Evolutionary conservation across 169 alveolate species (phyloP).

Genomic region (Eimeria zaria): DNA sequence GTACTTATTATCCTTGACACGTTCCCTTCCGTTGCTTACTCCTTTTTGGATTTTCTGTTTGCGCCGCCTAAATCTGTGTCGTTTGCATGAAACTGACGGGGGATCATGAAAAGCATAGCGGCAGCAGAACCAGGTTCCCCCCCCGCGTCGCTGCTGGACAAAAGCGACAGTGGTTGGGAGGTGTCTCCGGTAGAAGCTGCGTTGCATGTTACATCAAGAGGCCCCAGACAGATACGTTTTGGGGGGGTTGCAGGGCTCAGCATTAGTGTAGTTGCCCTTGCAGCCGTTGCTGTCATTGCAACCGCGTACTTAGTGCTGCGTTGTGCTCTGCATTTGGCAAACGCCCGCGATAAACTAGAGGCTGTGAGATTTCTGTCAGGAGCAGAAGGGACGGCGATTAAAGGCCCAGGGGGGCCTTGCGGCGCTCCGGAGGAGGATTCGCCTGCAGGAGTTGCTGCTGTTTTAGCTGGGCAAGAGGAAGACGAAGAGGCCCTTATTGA

Average conservation of each 20-base stretch:
- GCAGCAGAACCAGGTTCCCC: not conserved
- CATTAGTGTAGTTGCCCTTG: not conserved
- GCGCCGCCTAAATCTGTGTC: not conserved
- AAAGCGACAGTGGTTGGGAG: not conserved
- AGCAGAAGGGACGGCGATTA: not conserved
- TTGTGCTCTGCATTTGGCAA: not conserved
- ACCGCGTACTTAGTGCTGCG: slow-evolving; percentile 8
- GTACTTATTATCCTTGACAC: not conserved
- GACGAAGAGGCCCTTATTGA: not conserved
- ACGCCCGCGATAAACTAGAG: not conserved
- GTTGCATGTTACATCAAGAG: not conserved
- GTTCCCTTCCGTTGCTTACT: not conserved
- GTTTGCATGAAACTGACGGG: not conserved
- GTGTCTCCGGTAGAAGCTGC: not conserved
- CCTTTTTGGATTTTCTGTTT: not conserved
- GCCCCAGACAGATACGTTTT: not conserved
- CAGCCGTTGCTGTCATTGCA: not conserved
- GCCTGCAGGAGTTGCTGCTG: not conserved
- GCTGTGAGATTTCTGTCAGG: not conserved
- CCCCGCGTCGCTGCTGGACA: not conserved
- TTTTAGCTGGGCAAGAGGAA: not conserved
- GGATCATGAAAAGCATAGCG: not conserved
- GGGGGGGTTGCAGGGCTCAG: not conserved
- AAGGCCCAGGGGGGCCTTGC: not conserved
- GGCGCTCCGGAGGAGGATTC: not conserved